Percentiles rank a stretch among this genome's conserved stretches.
Conservation (phyloP, 1,139 yeast species). For the Candida glucosophila region DNA sequence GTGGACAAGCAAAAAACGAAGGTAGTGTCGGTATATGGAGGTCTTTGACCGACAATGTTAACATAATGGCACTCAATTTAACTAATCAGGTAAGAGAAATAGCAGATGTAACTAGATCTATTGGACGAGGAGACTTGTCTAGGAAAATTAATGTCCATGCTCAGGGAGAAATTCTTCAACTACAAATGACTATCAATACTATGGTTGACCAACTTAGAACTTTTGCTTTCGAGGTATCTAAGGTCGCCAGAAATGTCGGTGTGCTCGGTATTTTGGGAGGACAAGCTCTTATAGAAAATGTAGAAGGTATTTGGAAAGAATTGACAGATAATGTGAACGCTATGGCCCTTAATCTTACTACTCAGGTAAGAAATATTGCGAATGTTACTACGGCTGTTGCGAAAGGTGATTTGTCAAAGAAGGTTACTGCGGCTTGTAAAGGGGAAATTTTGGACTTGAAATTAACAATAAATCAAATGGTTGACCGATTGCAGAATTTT, state of each 20-base stretch:
- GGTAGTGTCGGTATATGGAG: conserved; percentile 87
- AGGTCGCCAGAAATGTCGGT: conserved; percentile 86
- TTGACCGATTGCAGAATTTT: conserved; percentile 78
- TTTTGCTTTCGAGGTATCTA: conserved; percentile 81
- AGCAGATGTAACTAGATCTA: conserved; percentile 82
- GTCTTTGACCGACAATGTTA: conserved; percentile 73
- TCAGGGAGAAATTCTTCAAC: conserved; percentile 72
- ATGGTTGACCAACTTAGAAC: conserved; percentile 87
- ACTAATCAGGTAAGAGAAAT: conserved; percentile 81
- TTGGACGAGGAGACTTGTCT: conserved; percentile 71
- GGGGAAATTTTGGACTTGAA: conserved; percentile 81
- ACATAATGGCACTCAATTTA: conserved; percentile 78
- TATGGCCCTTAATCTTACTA: conserved; percentile 80
- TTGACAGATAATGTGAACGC: conserved; percentile 85
- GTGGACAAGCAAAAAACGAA: conserved; percentile 80
- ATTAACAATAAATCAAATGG: conserved; percentile 76
- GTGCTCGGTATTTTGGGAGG: conserved; percentile 85
- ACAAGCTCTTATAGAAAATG: conserved; percentile 76
- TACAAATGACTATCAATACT: conserved; percentile 72
- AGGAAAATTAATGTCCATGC: conserved; percentile 77
- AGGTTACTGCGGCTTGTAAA: conserved; percentile 82
- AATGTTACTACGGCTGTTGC: conserved; percentile 91
- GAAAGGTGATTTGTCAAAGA: conserved; percentile 78
- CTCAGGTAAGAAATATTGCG: conserved; percentile 83
- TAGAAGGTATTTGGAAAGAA: conserved; percentile 86